These are phyloP conservation scores for Alternaria brassicicola DNA, from an alignment of 2,329 filamentous ascomycete genomes.

Conservation along the genomic window DNA sequence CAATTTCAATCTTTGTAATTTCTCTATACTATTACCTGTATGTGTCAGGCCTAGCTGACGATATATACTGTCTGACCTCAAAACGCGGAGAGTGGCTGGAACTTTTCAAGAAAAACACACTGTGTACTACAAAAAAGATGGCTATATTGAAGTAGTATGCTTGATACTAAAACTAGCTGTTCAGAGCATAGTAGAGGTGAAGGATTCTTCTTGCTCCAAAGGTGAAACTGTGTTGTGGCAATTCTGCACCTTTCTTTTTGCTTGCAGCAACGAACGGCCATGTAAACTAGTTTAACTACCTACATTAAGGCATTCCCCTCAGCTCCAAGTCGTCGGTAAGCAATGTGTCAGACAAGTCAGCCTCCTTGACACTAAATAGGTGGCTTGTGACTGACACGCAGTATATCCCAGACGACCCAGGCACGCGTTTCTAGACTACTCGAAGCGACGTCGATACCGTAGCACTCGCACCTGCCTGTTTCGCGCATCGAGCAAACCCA, in stretches of 20 bases:
- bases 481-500: not conserved
- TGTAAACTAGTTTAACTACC: too few relatives aligned
- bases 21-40: not conserved
- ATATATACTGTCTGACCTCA: too few relatives aligned
- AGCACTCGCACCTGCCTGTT: slow-evolving; percentile 14
- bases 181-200: not conserved
- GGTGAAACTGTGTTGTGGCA: not conserved
- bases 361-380: too few relatives aligned
- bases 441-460: slow-evolving; percentile 3
- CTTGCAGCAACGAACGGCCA: not conserved
- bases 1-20: not conserved
- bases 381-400: too few relatives aligned
- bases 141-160: too few relatives aligned
- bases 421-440: slow-evolving; percentile 8
- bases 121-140: too few relatives aligned
- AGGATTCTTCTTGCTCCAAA: not conserved
- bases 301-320: not conserved
- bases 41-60: too few relatives aligned
- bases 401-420: slow-evolving; percentile 5
- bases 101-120: too few relatives aligned
- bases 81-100: too few relatives aligned
- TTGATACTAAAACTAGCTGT: not conserved
- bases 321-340: not conserved
- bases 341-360: not conserved
- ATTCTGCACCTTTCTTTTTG: not conserved